Base-by-base conservation (phyloP, 78 protist species). In the Pelomyxa schiedti region DNA sequence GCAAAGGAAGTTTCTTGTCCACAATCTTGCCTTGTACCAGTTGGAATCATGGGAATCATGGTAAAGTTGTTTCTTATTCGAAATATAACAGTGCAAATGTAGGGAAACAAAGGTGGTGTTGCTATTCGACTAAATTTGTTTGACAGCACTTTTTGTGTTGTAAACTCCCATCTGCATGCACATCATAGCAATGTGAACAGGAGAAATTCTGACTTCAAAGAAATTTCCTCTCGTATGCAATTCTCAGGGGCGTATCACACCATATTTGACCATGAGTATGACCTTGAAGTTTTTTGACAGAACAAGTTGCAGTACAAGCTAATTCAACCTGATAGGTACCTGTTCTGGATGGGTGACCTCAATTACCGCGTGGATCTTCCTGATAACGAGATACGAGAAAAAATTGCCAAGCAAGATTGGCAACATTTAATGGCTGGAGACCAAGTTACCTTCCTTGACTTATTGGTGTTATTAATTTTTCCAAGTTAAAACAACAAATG, bases 91-190 rank as follows among this genome's bases (percentile, higher is more conserved):
- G 26, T 67, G 71, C 47, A n/a, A 16, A 35, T n/a, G 8, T 24
- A 40, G 68, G 95, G 93, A 8, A 95, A 95, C 85, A 95, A 95
- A 43, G 98, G 96, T 42, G 95, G 91, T 29, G 91, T 92, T 8
- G 92, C 91, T 0, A 65, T 83, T 9, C 42, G 91, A 8, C 78
- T 92, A 63, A 40, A 76, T 28, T 35, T 90, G 32, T 76, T 81
- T 80, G 80, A 79, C 53, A 79, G 93, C 6, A 37, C 71, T 6
- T 28, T 93, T 8, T 77, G 90, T 74, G 83, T 89, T 1, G 65
- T 90, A 7, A 91, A 77, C 52, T 41, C 94, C 8, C 98, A 94
- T 66, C 63, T 96, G 22, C 93, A 97, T 37, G 99, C 99, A 3
- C 97, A 95, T 71, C 80, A 84, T 69, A 66, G 66, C 16, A 82